These are phyloP conservation scores for Dichomitus squalens DNA, from an alignment of 1,284 basidiomycete species.

Conservation along the genomic window DNA sequence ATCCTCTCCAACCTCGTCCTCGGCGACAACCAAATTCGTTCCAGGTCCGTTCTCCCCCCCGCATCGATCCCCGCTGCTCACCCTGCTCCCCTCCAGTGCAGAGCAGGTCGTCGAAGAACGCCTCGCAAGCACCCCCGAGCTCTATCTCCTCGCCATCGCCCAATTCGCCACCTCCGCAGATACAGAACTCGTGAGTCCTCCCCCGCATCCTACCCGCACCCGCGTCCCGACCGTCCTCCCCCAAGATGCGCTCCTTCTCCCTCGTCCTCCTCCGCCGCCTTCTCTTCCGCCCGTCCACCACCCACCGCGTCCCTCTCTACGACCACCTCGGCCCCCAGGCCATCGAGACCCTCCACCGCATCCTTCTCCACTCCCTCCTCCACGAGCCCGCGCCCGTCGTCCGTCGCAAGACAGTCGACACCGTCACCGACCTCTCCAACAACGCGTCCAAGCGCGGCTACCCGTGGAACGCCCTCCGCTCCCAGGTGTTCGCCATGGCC, in stretches of 20 bases:
- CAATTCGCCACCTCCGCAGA: conserved; percentile 75
- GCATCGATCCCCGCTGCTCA: conserved; percentile 12
- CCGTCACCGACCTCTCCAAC: conserved; percentile 72
- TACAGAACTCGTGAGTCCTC: conserved; percentile 65
- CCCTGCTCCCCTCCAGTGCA: conserved; percentile 47
- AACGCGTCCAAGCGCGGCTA: conserved; percentile 70
- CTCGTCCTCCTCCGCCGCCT: conserved; percentile 75
- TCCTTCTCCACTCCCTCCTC: conserved; percentile 66
- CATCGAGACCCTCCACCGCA: conserved; percentile 65
- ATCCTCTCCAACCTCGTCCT: conserved; percentile 81
- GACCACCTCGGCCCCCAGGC: conserved; percentile 71
- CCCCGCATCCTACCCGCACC: neutral
- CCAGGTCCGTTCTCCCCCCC: conserved; percentile 49
- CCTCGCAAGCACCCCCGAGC: conserved; percentile 72
- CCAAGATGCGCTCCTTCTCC: conserved; percentile 80
- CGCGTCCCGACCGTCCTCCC: neutral
- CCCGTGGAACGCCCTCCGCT: conserved; percentile 79
- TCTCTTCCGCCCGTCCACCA: conserved; percentile 57
- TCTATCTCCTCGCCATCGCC: conserved; percentile 72
- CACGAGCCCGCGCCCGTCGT: conserved; percentile 60
- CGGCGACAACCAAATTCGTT: conserved; percentile 77
- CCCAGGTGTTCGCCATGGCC: conserved; percentile 67
- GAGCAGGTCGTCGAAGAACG: conserved; percentile 79
- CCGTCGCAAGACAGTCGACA: conserved; percentile 72
- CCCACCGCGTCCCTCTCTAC: conserved; percentile 53